Evolutionary conservation across 176 grass and related monocot species (phyloP), one percentile per base, ranked within the genome.

Genomic region (Melocanna baccifera): DNA sequence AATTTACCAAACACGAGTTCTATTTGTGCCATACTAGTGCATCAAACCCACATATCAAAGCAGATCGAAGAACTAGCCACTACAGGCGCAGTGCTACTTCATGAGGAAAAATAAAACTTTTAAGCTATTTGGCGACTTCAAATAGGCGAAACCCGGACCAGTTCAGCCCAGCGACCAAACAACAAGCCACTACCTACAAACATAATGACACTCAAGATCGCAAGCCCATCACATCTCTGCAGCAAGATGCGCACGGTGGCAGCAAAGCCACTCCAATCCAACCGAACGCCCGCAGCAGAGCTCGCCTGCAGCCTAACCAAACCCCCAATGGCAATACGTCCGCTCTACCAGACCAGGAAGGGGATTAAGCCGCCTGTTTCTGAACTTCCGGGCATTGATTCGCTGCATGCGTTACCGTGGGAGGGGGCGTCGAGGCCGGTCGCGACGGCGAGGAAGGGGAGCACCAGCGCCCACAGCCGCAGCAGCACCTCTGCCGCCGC

Each of bases 381-480:
- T 9, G 15, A 4, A 4, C 41, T 59, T 0, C 20, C 23, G 56
- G 25, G 11, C 40, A 62, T 5, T 50, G 14, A 48, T 58, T 56
- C 9, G 22, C 0, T 50, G 22, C 37, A 52, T 45, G 22, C 37
- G 62, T 45, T 85, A 89, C 87, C 77, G 0, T 69, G 77, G 30
- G 82, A 85, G 26, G 82, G 82, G 63, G 4, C 69, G 62, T 81
- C 82, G 82, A 69, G 43, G 69, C 69, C 69, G 69, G 50, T 39
- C 6, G 87, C 70, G 22, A 89, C 39, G 39, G 77, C 70, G 48
- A 89, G 50, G 82, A 81, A 69, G 9, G 70, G 75, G 81, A 89
- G 81, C 69, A 85, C 16, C 47, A 75, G 75, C 19, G 57, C 65
- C 45, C 81, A 79, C 7, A 65, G 59, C 56, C 34, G 67, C 67